Evolutionary conservation across 495 filamentous ascomycete genomes (phyloP).

Genomic region (Cairneyella variabilis): DNA sequence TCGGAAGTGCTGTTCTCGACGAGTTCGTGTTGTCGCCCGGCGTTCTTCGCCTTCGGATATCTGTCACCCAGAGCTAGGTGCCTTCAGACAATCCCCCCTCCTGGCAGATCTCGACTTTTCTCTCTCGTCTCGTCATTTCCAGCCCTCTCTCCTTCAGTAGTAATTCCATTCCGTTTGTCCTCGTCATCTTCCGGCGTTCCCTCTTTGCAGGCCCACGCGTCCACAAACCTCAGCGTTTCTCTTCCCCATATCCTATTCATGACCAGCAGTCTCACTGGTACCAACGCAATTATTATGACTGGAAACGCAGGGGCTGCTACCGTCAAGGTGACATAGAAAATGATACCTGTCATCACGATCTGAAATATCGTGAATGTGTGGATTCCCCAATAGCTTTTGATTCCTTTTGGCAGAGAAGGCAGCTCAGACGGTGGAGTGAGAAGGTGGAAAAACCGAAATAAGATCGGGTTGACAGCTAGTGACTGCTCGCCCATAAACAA

Average conservation of each 20-base stretch:
- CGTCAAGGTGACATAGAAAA: slow-evolving; percentile 64
- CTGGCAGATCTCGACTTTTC: no score
- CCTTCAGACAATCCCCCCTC: no score
- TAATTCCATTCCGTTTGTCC: slow-evolving; percentile 26
- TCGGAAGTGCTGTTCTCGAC: no score
- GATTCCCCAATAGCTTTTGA: slow-evolving; percentile 49
- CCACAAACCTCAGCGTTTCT: slow-evolving; percentile 59
- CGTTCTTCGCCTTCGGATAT: no score
- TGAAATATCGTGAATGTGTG: slow-evolving; percentile 62
- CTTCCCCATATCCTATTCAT: slow-evolving; percentile 63
- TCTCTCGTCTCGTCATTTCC: no score
- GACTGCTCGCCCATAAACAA: slow-evolving; percentile 74
- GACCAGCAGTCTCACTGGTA: slow-evolving; percentile 56
- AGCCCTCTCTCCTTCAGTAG: neutral
- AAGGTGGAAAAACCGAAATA: slow-evolving; percentile 60
- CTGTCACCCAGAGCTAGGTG: no score
- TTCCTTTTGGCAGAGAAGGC: slow-evolving; percentile 47
- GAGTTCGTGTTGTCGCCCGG: no score
- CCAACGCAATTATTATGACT: slow-evolving; percentile 61
- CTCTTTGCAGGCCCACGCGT: slow-evolving; percentile 68
- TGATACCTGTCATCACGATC: slow-evolving; percentile 54
- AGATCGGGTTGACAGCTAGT: slow-evolving; percentile 63
- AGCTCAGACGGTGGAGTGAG: slow-evolving; percentile 63
- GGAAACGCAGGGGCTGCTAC: slow-evolving; percentile 63
- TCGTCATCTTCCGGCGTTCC: slow-evolving; percentile 62